phyloP scores from a whole-genome alignment of 169 alveolate genomes.

The Plasmodium gonderi region DNA sequence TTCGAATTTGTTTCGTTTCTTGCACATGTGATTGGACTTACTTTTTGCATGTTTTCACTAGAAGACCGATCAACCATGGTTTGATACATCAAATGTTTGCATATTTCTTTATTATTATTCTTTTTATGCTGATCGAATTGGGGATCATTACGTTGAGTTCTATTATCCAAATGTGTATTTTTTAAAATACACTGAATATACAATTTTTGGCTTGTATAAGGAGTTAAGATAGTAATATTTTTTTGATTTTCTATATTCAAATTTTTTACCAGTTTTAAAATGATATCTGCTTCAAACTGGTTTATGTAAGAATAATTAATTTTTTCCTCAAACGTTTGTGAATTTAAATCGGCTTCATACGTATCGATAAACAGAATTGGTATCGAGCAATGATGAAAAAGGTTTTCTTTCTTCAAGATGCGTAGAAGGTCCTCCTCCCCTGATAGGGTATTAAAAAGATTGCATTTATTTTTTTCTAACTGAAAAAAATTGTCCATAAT shows the following conservation, averaged over 20 bases:
- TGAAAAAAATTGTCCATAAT: conserved; percentile 13
- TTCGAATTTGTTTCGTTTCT: neutral
- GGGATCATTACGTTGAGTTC: neutral
- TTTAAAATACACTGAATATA: conserved; percentile 33
- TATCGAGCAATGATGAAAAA: neutral
- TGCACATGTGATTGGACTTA: neutral
- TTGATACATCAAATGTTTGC: neutral
- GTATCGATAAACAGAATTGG: conserved; percentile 71
- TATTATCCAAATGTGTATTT: neutral
- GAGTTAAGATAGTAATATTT: conserved; percentile 56
- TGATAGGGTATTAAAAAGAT: neutral
- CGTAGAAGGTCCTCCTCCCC: neutral
- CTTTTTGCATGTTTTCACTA: neutral
- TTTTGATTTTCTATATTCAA: neutral
- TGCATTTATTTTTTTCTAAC: neutral
- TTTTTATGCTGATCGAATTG: neutral
- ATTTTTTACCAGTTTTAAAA: conserved; percentile 28
- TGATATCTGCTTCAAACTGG: conserved; percentile 37
- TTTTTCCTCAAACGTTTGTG: conserved; percentile 26
- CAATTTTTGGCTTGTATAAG: conserved; percentile 51
- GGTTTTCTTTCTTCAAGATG: neutral
- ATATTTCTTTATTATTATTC: neutral
- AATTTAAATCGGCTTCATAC: conserved; percentile 1
- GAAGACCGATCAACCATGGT: neutral
- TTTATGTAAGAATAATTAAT: conserved; percentile 46